Conservation (phyloP, 257 asterid genomes). For the Nicotiana otophora region DNA sequence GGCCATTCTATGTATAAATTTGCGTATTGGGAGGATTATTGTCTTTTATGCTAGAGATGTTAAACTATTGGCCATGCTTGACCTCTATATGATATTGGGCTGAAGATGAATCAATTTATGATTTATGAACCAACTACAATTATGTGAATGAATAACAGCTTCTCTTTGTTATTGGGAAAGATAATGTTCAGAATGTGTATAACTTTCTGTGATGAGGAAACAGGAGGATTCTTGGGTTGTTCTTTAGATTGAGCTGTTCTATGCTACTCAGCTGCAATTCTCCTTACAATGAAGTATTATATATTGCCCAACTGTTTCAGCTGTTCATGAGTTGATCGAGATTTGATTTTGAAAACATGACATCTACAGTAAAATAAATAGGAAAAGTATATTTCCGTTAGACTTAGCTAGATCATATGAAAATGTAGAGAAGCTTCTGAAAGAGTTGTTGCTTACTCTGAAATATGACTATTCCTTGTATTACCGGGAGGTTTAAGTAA, state of each 20-base stretch:
- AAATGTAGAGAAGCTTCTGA: background rate
- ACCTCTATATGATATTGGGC: background rate
- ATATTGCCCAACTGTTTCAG: background rate
- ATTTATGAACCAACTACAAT: background rate
- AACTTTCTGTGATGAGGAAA: background rate
- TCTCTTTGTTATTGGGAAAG: background rate
- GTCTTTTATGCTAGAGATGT: background rate
- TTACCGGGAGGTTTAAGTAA: background rate
- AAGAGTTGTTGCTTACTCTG: slow-evolving; percentile 1
- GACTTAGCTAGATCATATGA: background rate
- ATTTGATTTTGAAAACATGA: background rate
- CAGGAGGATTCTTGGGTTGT: background rate
- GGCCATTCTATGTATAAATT: background rate
- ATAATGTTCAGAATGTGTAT: background rate
- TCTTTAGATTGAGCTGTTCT: background rate
- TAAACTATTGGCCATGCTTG: background rate
- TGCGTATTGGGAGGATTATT: background rate
- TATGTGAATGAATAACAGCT: background rate
- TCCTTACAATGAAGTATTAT: background rate
- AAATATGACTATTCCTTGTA: background rate
- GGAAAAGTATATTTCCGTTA: background rate
- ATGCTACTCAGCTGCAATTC: background rate
- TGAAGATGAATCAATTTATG: background rate
- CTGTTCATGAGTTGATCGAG: background rate
- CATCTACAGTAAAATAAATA: background rate